Conservation (phyloP, 345 rosid species). For the Camelina neglecta region DNA sequence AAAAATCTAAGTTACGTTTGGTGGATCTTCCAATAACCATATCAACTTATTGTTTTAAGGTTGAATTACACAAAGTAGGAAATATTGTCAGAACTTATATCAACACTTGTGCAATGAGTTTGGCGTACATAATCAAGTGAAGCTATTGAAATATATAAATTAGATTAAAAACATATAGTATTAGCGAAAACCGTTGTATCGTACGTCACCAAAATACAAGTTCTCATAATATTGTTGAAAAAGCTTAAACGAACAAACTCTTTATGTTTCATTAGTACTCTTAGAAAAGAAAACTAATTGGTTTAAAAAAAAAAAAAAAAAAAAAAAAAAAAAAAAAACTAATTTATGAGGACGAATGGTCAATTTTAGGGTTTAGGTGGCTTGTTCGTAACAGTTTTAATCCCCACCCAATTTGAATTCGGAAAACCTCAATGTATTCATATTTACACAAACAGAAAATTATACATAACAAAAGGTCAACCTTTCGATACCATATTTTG, state of each 20-base stretch:
- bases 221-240: neutral
- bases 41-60: too few species aligned
- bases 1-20: too few species aligned
- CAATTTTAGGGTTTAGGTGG: conserved; percentile 21
- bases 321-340: neutral
- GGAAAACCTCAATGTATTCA: neutral
- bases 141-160: too few species aligned
- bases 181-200: too few species aligned
- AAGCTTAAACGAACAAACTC: neutral
- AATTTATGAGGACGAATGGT: neutral
- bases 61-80: too few species aligned
- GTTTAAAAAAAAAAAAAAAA: too few species aligned
- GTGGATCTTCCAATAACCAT: too few species aligned
- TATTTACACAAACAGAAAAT: neutral
- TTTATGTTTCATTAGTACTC: neutral
- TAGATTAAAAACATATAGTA: too few species aligned
- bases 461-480: neutral
- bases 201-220: neutral
- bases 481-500: neutral
- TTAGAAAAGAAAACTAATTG: neutral
- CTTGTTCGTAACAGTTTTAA: conserved; percentile 12
- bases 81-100: too few species aligned
- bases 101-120: too few species aligned
- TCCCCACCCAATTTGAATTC: conserved; percentile 1
- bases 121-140: too few species aligned